These are phyloP conservation scores for Cytospora schulzeri DNA, from an alignment of 2,329 filamentous ascomycete genomes.

Conservation along the genomic window DNA sequence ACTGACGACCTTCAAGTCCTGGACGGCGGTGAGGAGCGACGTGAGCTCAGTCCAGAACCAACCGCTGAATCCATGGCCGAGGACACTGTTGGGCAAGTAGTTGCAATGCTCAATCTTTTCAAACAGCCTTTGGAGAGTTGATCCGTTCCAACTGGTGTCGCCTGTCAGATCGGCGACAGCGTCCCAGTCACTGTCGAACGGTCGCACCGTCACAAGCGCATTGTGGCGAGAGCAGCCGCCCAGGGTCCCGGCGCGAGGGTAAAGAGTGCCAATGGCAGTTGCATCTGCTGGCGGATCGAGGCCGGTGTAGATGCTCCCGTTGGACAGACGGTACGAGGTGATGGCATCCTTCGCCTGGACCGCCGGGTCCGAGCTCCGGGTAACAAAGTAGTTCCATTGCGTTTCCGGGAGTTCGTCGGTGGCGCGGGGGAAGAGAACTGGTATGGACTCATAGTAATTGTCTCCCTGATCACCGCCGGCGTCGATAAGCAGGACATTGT, in stretches of 20 bases:
- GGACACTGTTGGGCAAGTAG: slow-evolving; percentile 42
- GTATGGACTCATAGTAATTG: slow-evolving; percentile 30
- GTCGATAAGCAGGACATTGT: slow-evolving; percentile 43
- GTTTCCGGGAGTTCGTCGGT: slow-evolving; percentile 56
- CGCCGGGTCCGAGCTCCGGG: slow-evolving; percentile 58
- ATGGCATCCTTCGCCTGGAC: slow-evolving; percentile 60
- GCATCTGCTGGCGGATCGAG: slow-evolving; percentile 55
- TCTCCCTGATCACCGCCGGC: slow-evolving; percentile 60
- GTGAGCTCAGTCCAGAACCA: slow-evolving; percentile 57
- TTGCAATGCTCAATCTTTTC: slow-evolving; percentile 49
- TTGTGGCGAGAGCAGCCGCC: slow-evolving; percentile 62
- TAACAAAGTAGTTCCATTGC: slow-evolving; percentile 66
- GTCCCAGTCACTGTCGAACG: slow-evolving; percentile 55
- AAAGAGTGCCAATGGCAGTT: slow-evolving; percentile 54
- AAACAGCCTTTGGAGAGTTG: slow-evolving; percentile 54
- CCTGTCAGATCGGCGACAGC: slow-evolving; percentile 56
- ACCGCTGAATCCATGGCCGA: slow-evolving; percentile 59
- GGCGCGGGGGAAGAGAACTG: slow-evolving; percentile 50
- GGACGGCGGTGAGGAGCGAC: slow-evolving; percentile 51
- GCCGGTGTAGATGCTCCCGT: slow-evolving; percentile 56
- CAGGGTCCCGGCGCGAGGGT: slow-evolving; percentile 58
- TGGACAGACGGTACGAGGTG: slow-evolving; percentile 56
- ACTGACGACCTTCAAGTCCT: slow-evolving; percentile 56
- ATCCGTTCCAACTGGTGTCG: slow-evolving; percentile 52
- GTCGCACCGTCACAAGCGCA: slow-evolving; percentile 55